Percentiles rank a stretch among this genome's conserved stretches.
These are phyloP conservation scores for Pseudopithomyces chartarum DNA, from an alignment of 2,329 filamentous ascomycete genomes.

Conservation along the genomic window DNA sequence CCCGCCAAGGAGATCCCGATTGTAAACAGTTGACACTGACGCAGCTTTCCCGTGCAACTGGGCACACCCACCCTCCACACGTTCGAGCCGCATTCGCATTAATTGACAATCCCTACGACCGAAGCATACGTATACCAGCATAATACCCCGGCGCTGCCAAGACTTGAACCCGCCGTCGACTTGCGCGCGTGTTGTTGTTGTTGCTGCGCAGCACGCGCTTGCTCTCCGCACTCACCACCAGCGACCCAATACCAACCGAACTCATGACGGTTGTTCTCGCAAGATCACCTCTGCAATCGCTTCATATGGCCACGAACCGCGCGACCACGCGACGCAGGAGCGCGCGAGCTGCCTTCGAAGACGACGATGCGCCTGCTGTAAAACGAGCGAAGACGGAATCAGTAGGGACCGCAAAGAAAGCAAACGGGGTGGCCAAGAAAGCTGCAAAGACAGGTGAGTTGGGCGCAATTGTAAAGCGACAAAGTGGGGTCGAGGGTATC, in stretches of 20 bases:
- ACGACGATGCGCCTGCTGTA: slow-evolving; percentile 50
- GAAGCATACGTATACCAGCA: slow-evolving; percentile 8
- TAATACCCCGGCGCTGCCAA: slow-evolving; percentile 7
- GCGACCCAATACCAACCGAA: slow-evolving; percentile 33
- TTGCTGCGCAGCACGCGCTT: slow-evolving; percentile 41
- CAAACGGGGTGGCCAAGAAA: slow-evolving; percentile 43
- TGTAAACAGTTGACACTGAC: slow-evolving; percentile 12
- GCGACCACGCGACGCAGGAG: slow-evolving; percentile 52
- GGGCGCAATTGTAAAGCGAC: not conserved
- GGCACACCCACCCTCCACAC: slow-evolving; percentile 28
- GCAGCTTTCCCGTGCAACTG: slow-evolving; percentile 31
- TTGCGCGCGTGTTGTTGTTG: slow-evolving; percentile 18
- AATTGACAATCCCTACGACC: slow-evolving; percentile 38
- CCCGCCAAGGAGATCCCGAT: slow-evolving; percentile 16
- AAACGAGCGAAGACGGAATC: slow-evolving; percentile 50
- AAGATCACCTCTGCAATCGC: slow-evolving; percentile 50
- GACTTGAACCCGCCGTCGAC: not conserved
- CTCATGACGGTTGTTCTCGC: slow-evolving; percentile 43
- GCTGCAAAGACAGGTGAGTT: slow-evolving; percentile 41
- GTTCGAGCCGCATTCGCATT: slow-evolving; percentile 37
- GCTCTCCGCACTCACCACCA: slow-evolving; percentile 26
- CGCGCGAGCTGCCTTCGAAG: slow-evolving; percentile 50
- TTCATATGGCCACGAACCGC: slow-evolving; percentile 55
- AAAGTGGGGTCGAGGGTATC: slow-evolving; percentile 1
- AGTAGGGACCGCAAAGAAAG: slow-evolving; percentile 44